Evolutionary conservation across 1,139 yeast genomes (phyloP).

Genomic region (Saccharomyces hybrid): DNA sequence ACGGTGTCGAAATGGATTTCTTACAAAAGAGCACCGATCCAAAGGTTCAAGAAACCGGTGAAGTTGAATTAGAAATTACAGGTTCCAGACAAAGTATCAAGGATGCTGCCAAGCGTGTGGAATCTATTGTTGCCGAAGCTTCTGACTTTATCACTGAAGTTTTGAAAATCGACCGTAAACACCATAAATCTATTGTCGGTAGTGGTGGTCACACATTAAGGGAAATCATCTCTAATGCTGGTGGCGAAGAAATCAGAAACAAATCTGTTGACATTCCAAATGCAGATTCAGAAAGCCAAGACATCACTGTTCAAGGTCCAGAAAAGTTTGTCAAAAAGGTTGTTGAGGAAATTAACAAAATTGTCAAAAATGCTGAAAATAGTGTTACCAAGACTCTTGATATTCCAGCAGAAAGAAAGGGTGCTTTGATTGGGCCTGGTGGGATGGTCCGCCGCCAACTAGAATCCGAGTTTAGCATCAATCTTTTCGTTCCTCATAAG

Average conservation of each 20-base stretch:
- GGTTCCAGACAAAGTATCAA: slow-evolving; percentile 80
- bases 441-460: slow-evolving; percentile 69
- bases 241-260: slow-evolving; percentile 50
- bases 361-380: slow-evolving; percentile 62
- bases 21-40: slow-evolving; percentile 40
- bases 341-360: slow-evolving; percentile 52
- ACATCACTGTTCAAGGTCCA: slow-evolving; percentile 68
- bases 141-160: slow-evolving; percentile 58
- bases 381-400: slow-evolving; percentile 50
- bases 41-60: slow-evolving; percentile 35
- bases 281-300: slow-evolving; percentile 55
- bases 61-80: slow-evolving; percentile 58
- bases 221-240: slow-evolving; percentile 71
- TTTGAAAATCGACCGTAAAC: slow-evolving; percentile 63
- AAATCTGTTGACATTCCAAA: slow-evolving; percentile 71
- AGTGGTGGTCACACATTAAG: slow-evolving; percentile 70
- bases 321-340: slow-evolving; percentile 65
- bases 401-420: slow-evolving; percentile 69
- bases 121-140: slow-evolving; percentile 56
- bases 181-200: slow-evolving; percentile 77
- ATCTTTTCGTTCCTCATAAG: slow-evolving; percentile 62
- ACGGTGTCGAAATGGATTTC: slow-evolving; percentile 70
- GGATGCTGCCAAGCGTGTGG: slow-evolving; percentile 60
- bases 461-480: slow-evolving; percentile 62
- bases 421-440: slow-evolving; percentile 72